Conservation (phyloP, 805 yeast genomes). For the Lachancea meyersii region DNA sequence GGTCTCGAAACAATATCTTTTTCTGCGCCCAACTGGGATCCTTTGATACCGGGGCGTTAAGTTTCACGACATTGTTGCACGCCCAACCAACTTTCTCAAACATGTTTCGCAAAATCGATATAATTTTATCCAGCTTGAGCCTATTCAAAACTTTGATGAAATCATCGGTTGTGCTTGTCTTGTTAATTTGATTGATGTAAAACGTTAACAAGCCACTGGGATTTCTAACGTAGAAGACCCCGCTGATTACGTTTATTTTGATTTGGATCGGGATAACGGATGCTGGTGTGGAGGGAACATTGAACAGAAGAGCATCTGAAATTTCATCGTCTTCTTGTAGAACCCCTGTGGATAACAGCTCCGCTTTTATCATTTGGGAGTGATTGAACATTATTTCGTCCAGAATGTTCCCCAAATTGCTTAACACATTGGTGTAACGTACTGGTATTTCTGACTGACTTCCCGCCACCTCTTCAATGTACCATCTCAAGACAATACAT, state of each 20-base stretch:
- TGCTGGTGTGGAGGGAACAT: slow-evolving; percentile 31
- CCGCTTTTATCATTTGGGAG: slow-evolving; percentile 29
- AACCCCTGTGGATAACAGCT: slow-evolving; percentile 25
- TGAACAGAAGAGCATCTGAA: slow-evolving; percentile 25
- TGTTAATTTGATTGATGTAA: slow-evolving; percentile 28
- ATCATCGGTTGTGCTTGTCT: slow-evolving; percentile 23
- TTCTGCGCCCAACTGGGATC: slow-evolving; percentile 11
- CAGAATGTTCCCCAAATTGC: slow-evolving; percentile 28
- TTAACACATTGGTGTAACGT: slow-evolving; percentile 22
- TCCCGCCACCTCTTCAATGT: slow-evolving; percentile 12
- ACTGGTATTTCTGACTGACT: slow-evolving; percentile 18
- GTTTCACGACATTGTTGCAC: slow-evolving; percentile 24
- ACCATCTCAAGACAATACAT: slow-evolving; percentile 27
- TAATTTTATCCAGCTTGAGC: slow-evolving; percentile 30
- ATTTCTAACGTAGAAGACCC: slow-evolving; percentile 30
- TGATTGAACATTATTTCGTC: slow-evolving; percentile 34
- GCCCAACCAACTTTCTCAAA: slow-evolving; percentile 34
- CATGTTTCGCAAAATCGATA: slow-evolving; percentile 29
- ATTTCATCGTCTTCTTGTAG: slow-evolving; percentile 31
- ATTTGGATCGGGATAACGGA: slow-evolving; percentile 30
- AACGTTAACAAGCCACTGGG: slow-evolving; percentile 26
- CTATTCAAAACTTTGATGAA: slow-evolving; percentile 24
- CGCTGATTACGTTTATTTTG: slow-evolving; percentile 30
- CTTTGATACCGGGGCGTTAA: slow-evolving; percentile 21
- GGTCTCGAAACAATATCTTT: slow-evolving; percentile 13